Evolutionary conservation across 2,329 filamentous ascomycete species (phyloP).

Genomic region (Aspergillus aculeatus): DNA sequence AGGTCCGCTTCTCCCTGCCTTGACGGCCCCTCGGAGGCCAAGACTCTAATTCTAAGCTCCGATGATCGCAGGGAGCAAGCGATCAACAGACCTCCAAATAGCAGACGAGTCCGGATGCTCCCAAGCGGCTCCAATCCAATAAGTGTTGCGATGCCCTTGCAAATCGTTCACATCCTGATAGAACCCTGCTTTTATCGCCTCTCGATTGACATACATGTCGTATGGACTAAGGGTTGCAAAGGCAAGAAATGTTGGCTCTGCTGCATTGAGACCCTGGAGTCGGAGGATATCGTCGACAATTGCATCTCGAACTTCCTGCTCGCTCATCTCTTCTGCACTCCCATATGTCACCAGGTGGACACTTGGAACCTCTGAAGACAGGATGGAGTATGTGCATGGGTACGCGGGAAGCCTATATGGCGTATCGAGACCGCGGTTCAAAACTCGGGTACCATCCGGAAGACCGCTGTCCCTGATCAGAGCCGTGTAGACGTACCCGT

Average conservation of each 20-base stretch:
- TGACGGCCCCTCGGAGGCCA: no score
- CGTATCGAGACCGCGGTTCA: conserved; percentile 11
- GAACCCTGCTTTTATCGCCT: conserved; percentile 36
- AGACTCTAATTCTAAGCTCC: neutral
- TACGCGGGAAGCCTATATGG: conserved; percentile 9
- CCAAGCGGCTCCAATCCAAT: conserved; percentile 37
- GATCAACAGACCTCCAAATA: conserved; percentile 2
- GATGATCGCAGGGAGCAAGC: neutral
- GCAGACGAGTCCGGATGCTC: conserved; percentile 10
- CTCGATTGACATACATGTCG: conserved; percentile 29
- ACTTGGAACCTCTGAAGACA: neutral
- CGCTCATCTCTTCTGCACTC: conserved; percentile 4
- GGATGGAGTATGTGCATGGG: conserved; percentile 9
- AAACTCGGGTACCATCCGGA: neutral
- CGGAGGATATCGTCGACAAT: conserved; percentile 6
- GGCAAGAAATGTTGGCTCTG: conserved; percentile 14
- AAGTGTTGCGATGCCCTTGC: conserved; percentile 41
- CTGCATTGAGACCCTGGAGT: conserved; percentile 4
- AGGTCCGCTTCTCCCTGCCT: no score
- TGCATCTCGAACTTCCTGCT: conserved; percentile 1
- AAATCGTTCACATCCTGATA: conserved; percentile 38
- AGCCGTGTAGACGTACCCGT: conserved; percentile 29
- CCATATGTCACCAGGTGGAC: conserved; percentile 5
- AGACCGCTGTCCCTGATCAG: conserved; percentile 32
- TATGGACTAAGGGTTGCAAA: conserved; percentile 27